These are phyloP conservation scores for Nemania sp. DNA, from an alignment of 2,329 filamentous ascomycete genomes.

Conservation along the genomic window DNA sequence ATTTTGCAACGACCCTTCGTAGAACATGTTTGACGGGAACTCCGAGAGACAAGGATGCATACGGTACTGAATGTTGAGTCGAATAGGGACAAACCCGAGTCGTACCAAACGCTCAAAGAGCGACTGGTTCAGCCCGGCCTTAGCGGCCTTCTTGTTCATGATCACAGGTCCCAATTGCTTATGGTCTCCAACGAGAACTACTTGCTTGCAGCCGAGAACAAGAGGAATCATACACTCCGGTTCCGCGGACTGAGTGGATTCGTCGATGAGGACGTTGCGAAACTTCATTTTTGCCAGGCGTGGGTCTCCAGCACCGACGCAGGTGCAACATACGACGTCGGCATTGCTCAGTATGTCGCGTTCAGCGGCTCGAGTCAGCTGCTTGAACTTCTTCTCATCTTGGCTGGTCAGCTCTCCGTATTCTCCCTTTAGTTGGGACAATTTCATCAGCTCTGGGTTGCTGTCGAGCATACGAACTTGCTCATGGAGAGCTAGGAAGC, in stretches of 20 bases:
- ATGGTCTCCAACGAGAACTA: constrained; percentile 97
- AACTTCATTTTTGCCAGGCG: constrained; percentile 97
- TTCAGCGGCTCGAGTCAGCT: constrained; percentile 90
- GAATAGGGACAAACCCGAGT: constrained; percentile 86
- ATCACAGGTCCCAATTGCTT: constrained; percentile 98
- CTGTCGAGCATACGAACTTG: constrained; percentile 98
- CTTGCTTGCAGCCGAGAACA: constrained; percentile 96
- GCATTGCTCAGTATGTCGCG: constrained; percentile 93
- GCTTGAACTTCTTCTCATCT: constrained; percentile 98
- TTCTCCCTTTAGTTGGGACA: constrained; percentile 90
- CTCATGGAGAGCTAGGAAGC: constrained; percentile 92
- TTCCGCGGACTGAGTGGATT: constrained; percentile 97
- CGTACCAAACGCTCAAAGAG: constrained; percentile 95
- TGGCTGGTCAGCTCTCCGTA: constrained; percentile 89
- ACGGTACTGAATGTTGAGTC: constrained; percentile 95
- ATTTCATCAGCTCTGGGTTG: constrained; percentile 89
- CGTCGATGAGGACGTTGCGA: constrained; percentile 95
- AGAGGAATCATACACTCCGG: constrained; percentile 99
- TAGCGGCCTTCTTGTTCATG: constrained; percentile 99
- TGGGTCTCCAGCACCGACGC: constrained; percentile 94
- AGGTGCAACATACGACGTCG: constrained; percentile 98
- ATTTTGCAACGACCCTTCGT: constrained; percentile 95
- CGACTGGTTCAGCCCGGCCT: constrained; percentile 97
- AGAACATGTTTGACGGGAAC: constrained; percentile 99
- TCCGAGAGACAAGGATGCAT: constrained; percentile 98